A percentile compares a stretch with the other conserved stretches of the same genome.
These are phyloP conservation scores for Alternaria hordeiaustralica DNA, from an alignment of 2,329 filamentous ascomycete species.

Conservation along the genomic window DNA sequence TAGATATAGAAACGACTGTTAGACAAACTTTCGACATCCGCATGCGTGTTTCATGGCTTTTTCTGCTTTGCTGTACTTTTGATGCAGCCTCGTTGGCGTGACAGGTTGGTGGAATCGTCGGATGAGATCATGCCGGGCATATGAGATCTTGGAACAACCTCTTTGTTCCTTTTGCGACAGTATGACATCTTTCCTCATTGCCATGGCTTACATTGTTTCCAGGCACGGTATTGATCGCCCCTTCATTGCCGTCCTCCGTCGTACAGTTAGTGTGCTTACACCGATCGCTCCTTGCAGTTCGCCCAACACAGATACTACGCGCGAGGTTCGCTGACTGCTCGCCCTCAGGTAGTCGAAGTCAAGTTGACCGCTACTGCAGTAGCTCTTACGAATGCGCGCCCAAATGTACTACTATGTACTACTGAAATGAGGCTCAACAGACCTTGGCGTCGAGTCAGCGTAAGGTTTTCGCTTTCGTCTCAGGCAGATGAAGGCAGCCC, in stretches of 20 bases:
- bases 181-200: not conserved
- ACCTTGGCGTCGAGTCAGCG: not conserved
- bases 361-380: not conserved
- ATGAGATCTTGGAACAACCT: not conserved
- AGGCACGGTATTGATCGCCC: constrained; percentile 1
- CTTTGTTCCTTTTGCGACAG: not conserved
- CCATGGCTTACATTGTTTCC: constrained; percentile 3
- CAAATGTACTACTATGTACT: not conserved
- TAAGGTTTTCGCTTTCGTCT: not conserved
- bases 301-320: not conserved
- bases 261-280: constrained; percentile 5
- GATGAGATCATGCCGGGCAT: not conserved
- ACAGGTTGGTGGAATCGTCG: not conserved
- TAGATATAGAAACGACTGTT: not conserved
- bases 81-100: not conserved
- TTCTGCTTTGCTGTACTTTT: not conserved
- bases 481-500: constrained; percentile 3
- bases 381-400: not conserved
- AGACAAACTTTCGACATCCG: not conserved
- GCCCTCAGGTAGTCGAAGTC: not conserved
- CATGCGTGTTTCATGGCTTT: not conserved
- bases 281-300: not conserved
- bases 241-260: not conserved
- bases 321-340: not conserved
- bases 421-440: not conserved